Evolutionary conservation across 1,139 yeast genomes (phyloP).

Genomic region (Spathaspora sp.): DNA sequence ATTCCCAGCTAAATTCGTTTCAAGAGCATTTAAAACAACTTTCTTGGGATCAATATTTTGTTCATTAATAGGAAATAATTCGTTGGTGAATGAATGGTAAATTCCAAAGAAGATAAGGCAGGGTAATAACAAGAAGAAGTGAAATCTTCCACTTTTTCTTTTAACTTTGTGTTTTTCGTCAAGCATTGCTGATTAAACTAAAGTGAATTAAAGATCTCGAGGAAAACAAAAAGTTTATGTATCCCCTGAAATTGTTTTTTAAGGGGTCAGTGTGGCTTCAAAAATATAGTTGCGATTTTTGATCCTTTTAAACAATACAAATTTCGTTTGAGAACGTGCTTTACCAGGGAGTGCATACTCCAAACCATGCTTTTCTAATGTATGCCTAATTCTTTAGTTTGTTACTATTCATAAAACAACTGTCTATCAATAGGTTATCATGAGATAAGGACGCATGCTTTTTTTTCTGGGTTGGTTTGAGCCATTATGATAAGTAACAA

Average conservation of each 20-base stretch:
- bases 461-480: background rate
- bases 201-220: no score
- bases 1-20: conserved; percentile 49
- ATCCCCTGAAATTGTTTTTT: no score
- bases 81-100: background rate
- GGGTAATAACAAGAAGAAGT: background rate
- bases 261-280: no score
- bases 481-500: background rate
- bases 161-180: background rate
- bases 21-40: conserved; percentile 36
- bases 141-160: background rate
- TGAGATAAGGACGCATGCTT: no score
- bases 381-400: no score
- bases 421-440: background rate
- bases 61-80: background rate
- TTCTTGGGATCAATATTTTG: conserved; percentile 15
- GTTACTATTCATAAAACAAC: background rate
- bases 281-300: no score
- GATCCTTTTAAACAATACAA: no score
- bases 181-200: background rate
- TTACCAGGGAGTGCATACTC: no score
- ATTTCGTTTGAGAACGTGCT: no score
- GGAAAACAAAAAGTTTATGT: no score
- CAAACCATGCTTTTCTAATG: no score
- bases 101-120: background rate